Conservation (phyloP, 495 filamentous ascomycete genomes). For the Aspergillus homomorphus region DNA sequence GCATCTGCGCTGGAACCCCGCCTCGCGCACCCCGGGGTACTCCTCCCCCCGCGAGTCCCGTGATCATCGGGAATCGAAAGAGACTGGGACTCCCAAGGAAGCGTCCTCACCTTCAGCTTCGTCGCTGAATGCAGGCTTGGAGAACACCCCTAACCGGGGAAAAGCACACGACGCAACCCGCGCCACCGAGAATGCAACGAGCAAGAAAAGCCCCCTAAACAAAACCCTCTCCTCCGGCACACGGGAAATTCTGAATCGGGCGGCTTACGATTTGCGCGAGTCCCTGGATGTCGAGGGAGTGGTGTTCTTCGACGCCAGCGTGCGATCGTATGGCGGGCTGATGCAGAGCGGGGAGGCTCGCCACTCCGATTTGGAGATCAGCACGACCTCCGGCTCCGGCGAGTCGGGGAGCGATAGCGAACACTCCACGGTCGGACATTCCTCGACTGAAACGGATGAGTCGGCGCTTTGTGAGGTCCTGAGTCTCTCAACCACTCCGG, state of each 20-base stretch:
- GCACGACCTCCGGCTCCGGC: constrained; percentile 1
- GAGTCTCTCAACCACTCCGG: neutral
- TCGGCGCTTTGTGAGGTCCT: constrained; percentile 5
- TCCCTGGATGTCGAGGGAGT: constrained; percentile 47
- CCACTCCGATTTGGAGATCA: constrained; percentile 6
- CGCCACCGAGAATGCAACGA: neutral
- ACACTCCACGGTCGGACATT: neutral
- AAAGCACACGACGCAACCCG: neutral
- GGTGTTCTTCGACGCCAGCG: constrained; percentile 44
- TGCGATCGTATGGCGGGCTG: constrained; percentile 8
- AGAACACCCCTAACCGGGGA: neutral
- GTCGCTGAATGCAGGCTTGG: neutral
- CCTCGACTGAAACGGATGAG: constrained; percentile 5
- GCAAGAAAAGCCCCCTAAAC: neutral
- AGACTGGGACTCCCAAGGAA: neutral
- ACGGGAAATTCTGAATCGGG: constrained; percentile 22
- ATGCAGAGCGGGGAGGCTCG: constrained; percentile 6
- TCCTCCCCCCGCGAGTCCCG: neutral
- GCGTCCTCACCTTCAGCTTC: neutral
- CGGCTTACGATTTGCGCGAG: constrained; percentile 45
- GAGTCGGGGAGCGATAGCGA: constrained; percentile 1
- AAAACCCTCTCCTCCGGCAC: constrained; percentile 1
- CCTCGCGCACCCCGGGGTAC: neutral
- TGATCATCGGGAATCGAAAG: neutral
- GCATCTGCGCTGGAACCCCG: neutral